Percentiles rank a stretch among this genome's conserved stretches.
Conservation (phyloP, 2,329 filamentous ascomycete species). For the Fusarium mundagurra region DNA sequence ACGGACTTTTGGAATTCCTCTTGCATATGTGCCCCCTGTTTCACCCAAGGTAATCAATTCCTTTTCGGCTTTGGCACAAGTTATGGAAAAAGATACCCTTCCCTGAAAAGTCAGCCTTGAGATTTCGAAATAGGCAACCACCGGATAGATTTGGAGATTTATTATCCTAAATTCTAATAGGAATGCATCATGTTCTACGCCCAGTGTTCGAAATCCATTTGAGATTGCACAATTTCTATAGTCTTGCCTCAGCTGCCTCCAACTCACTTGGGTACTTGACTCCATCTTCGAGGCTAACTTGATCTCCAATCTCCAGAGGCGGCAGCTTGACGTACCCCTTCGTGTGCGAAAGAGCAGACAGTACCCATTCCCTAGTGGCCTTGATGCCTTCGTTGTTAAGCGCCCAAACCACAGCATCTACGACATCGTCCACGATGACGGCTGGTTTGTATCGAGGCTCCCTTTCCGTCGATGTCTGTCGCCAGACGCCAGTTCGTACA, state of each 20-base stretch:
- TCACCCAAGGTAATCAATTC: background rate
- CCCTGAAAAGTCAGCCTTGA: background rate
- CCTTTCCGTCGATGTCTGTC: slow-evolving; percentile 49
- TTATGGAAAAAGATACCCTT: background rate
- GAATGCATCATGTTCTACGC: no score
- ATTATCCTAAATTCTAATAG: background rate
- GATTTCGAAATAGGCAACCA: background rate
- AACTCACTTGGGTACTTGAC: slow-evolving; percentile 35
- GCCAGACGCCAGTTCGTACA: slow-evolving; percentile 83
- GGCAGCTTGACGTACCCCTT: slow-evolving; percentile 43
- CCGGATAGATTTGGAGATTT: background rate
- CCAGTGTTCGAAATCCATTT: background rate
- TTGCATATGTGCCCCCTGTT: background rate
- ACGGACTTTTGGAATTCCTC: background rate
- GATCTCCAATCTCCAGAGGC: slow-evolving; percentile 20
- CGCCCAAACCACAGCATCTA: slow-evolving; percentile 80
- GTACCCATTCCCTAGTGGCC: slow-evolving; percentile 46
- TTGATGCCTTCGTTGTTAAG: slow-evolving; percentile 64
- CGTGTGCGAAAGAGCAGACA: slow-evolving; percentile 42
- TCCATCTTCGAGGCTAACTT: background rate
- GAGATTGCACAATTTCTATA: slow-evolving; percentile 5
- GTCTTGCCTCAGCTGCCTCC: slow-evolving; percentile 33
- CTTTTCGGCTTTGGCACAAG: background rate
- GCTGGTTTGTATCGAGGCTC: slow-evolving; percentile 69
- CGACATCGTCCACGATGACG: slow-evolving; percentile 77